Evolutionary conservation across 2,329 filamentous ascomycete species (phyloP), one percentile per base, ranked within the genome.

Genomic region (Scedosporium boydii): DNA sequence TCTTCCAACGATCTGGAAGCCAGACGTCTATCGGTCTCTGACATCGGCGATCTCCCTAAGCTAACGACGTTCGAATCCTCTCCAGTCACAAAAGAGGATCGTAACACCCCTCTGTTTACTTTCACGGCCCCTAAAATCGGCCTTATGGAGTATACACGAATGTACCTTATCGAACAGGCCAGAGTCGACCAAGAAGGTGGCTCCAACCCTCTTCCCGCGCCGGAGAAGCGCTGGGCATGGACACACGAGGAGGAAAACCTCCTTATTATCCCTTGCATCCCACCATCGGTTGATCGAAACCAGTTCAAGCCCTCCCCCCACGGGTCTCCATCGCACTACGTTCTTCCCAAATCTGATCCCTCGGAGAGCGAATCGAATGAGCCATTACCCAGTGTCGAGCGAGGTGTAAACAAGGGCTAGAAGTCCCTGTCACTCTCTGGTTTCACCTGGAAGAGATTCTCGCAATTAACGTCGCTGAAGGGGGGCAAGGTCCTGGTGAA

Each of bases 141-240:
- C 1, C 73, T 74, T 0, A 76, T 77, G 74, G 76, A 78, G 53
- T 77, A 77, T 58, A 63, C 69, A 7, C 70, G 76, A 6, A 65
- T 70, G 5, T 75, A 73, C 57, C 67, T 75, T 41, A 63, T 77
- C 2, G 71, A 75, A 56, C 70, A 73, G 53, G 68, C 71, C 4
- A 62, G 65, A 14, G 67, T 71, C 12, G 67, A 69, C 16, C 68
- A 64, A 21, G 67, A 74, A 10, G 61, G 64, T 7, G 64, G 67
- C 4, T 48, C 64, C 1, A 74, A 71, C 56, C 66, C 69, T 21
- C 66, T 77, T 4, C 70, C 69, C 12, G 64, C 65, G 16, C 72
- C 74, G 1, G 64, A 65, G 14, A 69, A 71, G 56, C 61, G 61
- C 6, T 73, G 71, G 70, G 69, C 67, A 29, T 78, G 75, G 74